Percentiles rank a stretch among this genome's conserved stretches.
These are phyloP conservation scores for Fusarium sp. DNA, from an alignment of 2,329 filamentous ascomycete species.

Conservation along the genomic window DNA sequence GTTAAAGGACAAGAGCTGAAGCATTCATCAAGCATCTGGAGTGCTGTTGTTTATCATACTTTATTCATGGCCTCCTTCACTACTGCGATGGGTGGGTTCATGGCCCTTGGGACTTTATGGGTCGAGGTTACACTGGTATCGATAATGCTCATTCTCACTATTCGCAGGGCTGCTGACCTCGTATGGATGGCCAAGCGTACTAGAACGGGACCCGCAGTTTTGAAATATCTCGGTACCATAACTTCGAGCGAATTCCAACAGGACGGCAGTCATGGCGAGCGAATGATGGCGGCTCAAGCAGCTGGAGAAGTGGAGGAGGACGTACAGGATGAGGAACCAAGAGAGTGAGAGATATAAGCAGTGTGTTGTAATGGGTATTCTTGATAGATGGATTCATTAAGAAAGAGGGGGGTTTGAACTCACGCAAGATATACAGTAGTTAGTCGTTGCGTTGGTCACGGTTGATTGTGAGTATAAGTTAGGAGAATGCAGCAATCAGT, in stretches of 20 bases:
- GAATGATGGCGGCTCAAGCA: rapidly evolving
- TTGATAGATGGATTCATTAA: too few species aligned
- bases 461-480: too few species aligned
- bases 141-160: rapidly evolving
- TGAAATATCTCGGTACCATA: background rate
- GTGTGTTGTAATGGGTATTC: too few species aligned
- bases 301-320: background rate
- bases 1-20: background rate
- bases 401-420: too few species aligned
- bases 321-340: rapidly evolving
- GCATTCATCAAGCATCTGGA: background rate
- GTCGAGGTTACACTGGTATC: rapidly evolving
- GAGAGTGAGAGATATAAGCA: background rate
- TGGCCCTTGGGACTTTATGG: background rate
- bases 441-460: too few species aligned
- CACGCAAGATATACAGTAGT: too few species aligned
- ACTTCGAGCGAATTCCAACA: rapidly evolving
- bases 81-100: background rate
- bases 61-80: background rate
- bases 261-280: background rate
- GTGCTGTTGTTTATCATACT: background rate
- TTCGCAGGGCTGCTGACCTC: rapidly evolving
- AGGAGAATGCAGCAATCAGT: too few species aligned
- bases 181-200: rapidly evolving
- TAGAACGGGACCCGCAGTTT: background rate